phyloP scores from a whole-genome alignment of 73 alveolate genomes.

The Symbiodinium natans region DNA sequence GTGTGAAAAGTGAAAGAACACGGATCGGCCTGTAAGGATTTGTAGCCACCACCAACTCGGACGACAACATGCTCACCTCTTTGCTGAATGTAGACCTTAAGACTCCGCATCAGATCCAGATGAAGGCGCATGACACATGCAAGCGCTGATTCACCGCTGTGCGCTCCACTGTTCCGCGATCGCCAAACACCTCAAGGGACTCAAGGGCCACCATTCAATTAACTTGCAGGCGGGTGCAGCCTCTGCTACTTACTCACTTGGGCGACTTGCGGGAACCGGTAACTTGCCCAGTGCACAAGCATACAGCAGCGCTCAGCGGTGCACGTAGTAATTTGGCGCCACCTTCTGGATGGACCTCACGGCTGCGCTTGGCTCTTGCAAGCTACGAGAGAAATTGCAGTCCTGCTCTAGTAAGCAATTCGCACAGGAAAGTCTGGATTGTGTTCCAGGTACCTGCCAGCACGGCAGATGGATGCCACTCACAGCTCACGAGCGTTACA shows the following conservation, averaged over 20 bases:
- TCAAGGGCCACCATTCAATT: no score
- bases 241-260: no score
- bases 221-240: no score
- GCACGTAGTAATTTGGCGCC: constrained; percentile 75
- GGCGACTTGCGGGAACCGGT: no score
- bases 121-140: neutral
- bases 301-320: neutral
- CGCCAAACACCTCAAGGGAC: constrained; percentile 63
- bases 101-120: neutral
- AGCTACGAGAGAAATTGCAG: neutral
- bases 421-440: constrained; percentile 89
- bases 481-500: neutral
- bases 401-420: neutral
- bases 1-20: neutral
- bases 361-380: neutral
- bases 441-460: constrained; percentile 79
- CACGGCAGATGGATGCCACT: neutral
- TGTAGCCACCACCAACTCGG: constrained; percentile 93
- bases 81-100: constrained; percentile 75
- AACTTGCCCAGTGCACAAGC: neutral
- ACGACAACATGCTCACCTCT: constrained; percentile 89
- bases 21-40: constrained; percentile 52
- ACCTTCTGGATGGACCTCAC: constrained; percentile 80
- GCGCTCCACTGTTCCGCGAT: constrained; percentile 60
- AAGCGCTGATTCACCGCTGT: neutral